phyloP scores from a whole-genome alignment of 2,329 filamentous ascomycete genomes.

The Aspergillus aculeatus region DNA sequence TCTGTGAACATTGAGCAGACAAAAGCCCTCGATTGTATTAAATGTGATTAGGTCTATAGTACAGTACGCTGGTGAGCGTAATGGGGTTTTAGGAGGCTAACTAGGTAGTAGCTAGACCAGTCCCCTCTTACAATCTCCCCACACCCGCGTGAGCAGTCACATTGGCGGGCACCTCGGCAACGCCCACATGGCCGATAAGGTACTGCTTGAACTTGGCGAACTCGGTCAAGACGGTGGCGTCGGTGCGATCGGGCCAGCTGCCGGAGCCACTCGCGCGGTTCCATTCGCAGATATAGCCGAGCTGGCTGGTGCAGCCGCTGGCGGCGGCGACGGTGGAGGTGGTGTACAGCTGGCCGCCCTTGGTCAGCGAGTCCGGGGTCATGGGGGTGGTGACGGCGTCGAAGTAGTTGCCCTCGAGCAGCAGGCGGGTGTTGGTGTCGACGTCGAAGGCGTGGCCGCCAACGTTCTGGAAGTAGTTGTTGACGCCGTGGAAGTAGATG shows the following conservation, averaged over 20 bases:
- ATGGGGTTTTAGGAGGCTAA: too few species aligned
- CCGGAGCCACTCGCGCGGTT: conserved; percentile 11
- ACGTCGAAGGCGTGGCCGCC: conserved; percentile 48
- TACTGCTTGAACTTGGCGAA: conserved; percentile 7
- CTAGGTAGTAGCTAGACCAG: not conserved
- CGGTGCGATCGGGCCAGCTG: conserved; percentile 5
- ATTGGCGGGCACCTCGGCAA: conserved; percentile 14
- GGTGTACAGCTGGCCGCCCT: conserved; percentile 15
- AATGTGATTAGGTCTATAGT: too few species aligned
- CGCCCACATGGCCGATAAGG: conserved; percentile 7
- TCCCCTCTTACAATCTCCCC: conserved; percentile 11
- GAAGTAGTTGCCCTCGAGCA: conserved; percentile 51
- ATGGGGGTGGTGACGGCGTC: conserved; percentile 42
- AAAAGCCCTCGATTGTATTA: too few species aligned
- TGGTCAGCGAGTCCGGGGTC: conserved; percentile 12
- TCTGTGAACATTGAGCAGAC: too few species aligned
- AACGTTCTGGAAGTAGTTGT: conserved; percentile 41
- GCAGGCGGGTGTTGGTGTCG: conserved; percentile 25
- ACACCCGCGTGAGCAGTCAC: conserved; percentile 19
- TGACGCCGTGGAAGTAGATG: conserved; percentile 51
- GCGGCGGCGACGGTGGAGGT: conserved; percentile 8
- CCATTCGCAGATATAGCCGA: conserved; percentile 18
- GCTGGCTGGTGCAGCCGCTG: conserved; percentile 1
- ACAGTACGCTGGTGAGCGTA: too few species aligned
- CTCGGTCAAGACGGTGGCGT: conserved; percentile 7